Evolutionary conservation across 495 filamentous ascomycete genomes (phyloP), one percentile per base, ranked within the genome.

Genomic region (Neurospora sp.): DNA sequence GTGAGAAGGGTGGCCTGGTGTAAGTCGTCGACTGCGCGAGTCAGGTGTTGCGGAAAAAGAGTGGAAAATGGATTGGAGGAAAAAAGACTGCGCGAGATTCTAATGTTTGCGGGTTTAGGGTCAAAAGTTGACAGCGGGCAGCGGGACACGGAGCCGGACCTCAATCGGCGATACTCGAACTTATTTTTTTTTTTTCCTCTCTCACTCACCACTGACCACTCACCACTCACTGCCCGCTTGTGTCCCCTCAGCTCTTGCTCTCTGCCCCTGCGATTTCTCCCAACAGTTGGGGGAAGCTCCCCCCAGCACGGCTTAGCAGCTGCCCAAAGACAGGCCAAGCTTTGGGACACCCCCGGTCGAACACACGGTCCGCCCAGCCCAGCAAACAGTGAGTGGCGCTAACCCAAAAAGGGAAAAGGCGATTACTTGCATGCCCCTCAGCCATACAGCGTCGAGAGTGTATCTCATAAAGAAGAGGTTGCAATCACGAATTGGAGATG

Each of bases 121-220:
- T 31, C 27, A 31, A 31, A 65, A 16, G 53, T 16, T 31, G 53
- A 37, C 27, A 65, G 31, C 53, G 20, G 47, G 47, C 20, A 59
- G 47, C 53, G 53, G 53, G 53, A 65, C 53, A 65, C 27, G 72
- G 76, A 74, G 76, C 77, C 74, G 77, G 75, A 73, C 74, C 72
- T 76, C 73, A 72, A 82, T 78, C 81, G 78, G 77, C 69, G 77
- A 75, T 71, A 72, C 39, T 70, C 74, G 74, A 77, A 74, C 71
- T 77, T 80, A 69, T 45, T 41, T 70, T 78, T 79, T 76, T 73
- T 71, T 5, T 61, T 31, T 10, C 3, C 53, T 59, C 47, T 61
- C 53, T 61, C 20, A 53, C 45, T 53, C 4, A 12, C 42, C 42
- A 45, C 42, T 45, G 18, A 45, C 42, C 42, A 45, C 18, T 44